Evolutionary conservation across 1,284 basidiomycete species (phyloP), one percentile per base, ranked within the genome.

Genomic region (Moesziomyces sp.): DNA sequence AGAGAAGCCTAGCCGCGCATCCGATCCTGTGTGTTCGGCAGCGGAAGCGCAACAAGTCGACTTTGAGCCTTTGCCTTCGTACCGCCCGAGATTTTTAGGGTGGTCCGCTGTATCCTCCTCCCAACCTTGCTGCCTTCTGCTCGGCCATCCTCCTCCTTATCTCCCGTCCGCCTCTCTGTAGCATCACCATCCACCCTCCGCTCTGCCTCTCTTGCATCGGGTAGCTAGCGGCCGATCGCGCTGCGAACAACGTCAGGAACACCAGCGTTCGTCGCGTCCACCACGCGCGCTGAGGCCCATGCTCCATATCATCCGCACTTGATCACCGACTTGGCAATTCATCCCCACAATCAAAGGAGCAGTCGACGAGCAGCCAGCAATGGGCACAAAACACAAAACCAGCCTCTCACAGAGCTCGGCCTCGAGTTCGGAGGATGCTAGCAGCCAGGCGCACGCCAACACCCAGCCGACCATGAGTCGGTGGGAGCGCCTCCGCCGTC

Each of bases 401-500:
- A 73, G 58, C 40, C 59, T 67, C 30, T 73, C 69, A 4, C 59
- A 67, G 38, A 73, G 69, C 60, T 73, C 69, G 23, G 51, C 42
- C 23, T 67, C 69, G 14, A 63, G 63, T 47, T 67, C 69, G 16
- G 69, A 73, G 48, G 52, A 73, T 56, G 69, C 66, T 10, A 58
- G 45, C 48, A 42, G 53, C 35, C 56, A 63, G 49, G 45, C 46
- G 2, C 58, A 52, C 11, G 23, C 51, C n/a, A 28, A 48, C 8
- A 13, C 46, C 8, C 44, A 55, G 46, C 48, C 58, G 10, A 44
- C 63, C 18, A 54, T 58, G 69, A 62, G 58, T 43, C 63, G 66
- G 8, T 73, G 69, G 69, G 69, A 73, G 38, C 58, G 69, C n/a
- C 52, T 73, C 10, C 69, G 69, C 11, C 64, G 69, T 13, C 69